Evolutionary conservation across 768 basidiomycete species (phyloP), one percentile per base, ranked within the genome.

Genomic region (Xerocomus brunneocitrinus): DNA sequence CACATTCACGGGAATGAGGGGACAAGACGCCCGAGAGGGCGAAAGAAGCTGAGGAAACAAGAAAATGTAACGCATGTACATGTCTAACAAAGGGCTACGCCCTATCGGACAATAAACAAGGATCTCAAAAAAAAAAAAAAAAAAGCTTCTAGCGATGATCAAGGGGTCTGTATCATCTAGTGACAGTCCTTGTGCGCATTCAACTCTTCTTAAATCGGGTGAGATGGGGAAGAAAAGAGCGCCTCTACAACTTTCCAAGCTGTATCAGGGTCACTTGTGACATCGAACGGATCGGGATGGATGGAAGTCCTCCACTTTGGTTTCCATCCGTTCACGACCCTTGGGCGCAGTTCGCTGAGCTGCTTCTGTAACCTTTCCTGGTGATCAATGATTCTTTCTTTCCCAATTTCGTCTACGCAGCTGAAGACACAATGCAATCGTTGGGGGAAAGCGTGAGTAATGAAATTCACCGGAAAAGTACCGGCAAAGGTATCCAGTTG

Each of bases 201-300:
- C 28, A 28, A 28, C 3, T 28, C 28, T 28, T 28, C 7, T 3
- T 7, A 28, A 7, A 28, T 7, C 28, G 8, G 8, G 8, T 31
- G 8, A 6, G 5, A 31, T 8, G 36, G 8, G 22, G 39, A 22
- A 44, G 47, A 42, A 40, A 61, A 57, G 8, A 63, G 62, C 6
- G 5, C 28, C 4, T 39, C 41, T 2, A 63, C 59, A 31, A 35
- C 59, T 0, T 45, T 4, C 62, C 62, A 64, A 41, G 62, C 62
- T 10, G 16, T 32, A 0, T 54, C 41, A 28, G 9, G 3, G 16
- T 27, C 16, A 13, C 32, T 47, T 6, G 0, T 8, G 32, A 1
- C 19, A 19, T 19, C 1, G 34, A 62, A 49, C 12, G 44, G 36
- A 1, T 49, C 4, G 0, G 39, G 32, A 34, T 60, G 50, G 7